phyloP scores from a whole-genome alignment of 345 rosid species.

The Lumnitzera racemosa region DNA sequence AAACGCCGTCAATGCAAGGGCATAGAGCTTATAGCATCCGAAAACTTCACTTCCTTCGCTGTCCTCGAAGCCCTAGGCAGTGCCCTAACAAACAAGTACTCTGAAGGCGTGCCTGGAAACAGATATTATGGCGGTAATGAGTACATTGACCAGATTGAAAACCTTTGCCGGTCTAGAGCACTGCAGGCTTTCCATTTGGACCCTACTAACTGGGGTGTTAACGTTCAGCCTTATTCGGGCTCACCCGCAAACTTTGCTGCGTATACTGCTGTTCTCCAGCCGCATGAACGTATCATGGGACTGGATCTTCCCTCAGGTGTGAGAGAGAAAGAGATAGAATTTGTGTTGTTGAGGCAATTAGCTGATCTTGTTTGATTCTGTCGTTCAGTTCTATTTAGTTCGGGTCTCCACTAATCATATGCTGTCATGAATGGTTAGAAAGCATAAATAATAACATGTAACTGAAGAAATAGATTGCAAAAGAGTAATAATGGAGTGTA shows the following conservation, averaged over 20 bases:
- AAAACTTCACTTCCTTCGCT: conserved; percentile 93
- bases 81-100: conserved; percentile 95
- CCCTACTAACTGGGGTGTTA: conserved; percentile 81
- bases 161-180: conserved; percentile 88
- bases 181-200: conserved; percentile 70
- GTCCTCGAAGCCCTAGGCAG: conserved; percentile 98
- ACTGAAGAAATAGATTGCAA: too few relatives aligned
- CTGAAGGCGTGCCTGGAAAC: conserved; percentile 97
- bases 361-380: too few relatives aligned
- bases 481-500: too few relatives aligned
- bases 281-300: conserved; percentile 98
- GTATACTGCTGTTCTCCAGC: conserved; percentile 91
- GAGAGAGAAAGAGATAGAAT: too few relatives aligned
- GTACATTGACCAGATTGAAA: conserved; percentile 90
- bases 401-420: too few relatives aligned
- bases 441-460: too few relatives aligned
- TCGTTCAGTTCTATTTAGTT: too few relatives aligned
- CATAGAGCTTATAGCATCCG: conserved; percentile 93
- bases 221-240: conserved; percentile 99
- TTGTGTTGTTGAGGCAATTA: too few relatives aligned
- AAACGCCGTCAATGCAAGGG: conserved; percentile 93
- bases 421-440: too few relatives aligned
- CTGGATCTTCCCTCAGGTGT: conserved; percentile 76
- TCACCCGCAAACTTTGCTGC: conserved; percentile 99
- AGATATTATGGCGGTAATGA: conserved; percentile 99